These are phyloP conservation scores for Penicillium angulare DNA, from an alignment of 495 filamentous ascomycete species.

Conservation along the genomic window DNA sequence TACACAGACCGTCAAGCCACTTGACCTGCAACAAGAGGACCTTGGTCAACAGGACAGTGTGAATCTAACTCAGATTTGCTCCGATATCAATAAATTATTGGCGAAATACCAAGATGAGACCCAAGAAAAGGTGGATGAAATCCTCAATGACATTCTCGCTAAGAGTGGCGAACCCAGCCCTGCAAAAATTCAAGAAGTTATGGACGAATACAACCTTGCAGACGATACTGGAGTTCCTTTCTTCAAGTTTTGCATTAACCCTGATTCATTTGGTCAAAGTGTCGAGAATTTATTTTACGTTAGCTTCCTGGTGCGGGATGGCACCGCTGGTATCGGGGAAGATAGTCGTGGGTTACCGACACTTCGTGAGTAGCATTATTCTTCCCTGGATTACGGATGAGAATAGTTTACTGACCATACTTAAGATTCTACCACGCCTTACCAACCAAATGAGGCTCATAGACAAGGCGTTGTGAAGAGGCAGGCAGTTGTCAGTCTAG, in stretches of 20 bases:
- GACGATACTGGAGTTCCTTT: slow-evolving; percentile 67
- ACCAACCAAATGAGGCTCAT: slow-evolving; percentile 44
- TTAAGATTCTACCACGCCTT: slow-evolving; percentile 38
- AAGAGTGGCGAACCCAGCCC: slow-evolving; percentile 13
- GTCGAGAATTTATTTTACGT: slow-evolving; percentile 97
- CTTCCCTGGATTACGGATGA: neutral
- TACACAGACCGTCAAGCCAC: slow-evolving; percentile 62
- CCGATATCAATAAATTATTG: slow-evolving; percentile 57
- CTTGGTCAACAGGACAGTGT: slow-evolving; percentile 69
- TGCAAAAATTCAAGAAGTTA: slow-evolving; percentile 39
- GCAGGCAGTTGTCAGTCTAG: slow-evolving; percentile 81
- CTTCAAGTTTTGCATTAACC: slow-evolving; percentile 85
- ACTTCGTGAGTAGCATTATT: slow-evolving; percentile 57
- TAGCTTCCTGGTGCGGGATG: slow-evolving; percentile 90
- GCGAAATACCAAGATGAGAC: slow-evolving; percentile 31
- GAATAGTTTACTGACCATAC: slow-evolving; percentile 27
- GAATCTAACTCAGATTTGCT: slow-evolving; percentile 69
- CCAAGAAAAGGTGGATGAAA: slow-evolving; percentile 31
- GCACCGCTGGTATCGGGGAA: slow-evolving; percentile 61
- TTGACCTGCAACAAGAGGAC: slow-evolving; percentile 69
- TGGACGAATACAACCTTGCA: slow-evolving; percentile 56
- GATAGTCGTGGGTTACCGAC: slow-evolving; percentile 68
- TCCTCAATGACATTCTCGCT: slow-evolving; percentile 31
- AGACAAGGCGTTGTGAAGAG: slow-evolving; percentile 59
- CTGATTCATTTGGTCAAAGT: slow-evolving; percentile 87